These are phyloP conservation scores for Aspergillus wentii DNA, from an alignment of 495 filamentous ascomycete species.

Conservation along the genomic window DNA sequence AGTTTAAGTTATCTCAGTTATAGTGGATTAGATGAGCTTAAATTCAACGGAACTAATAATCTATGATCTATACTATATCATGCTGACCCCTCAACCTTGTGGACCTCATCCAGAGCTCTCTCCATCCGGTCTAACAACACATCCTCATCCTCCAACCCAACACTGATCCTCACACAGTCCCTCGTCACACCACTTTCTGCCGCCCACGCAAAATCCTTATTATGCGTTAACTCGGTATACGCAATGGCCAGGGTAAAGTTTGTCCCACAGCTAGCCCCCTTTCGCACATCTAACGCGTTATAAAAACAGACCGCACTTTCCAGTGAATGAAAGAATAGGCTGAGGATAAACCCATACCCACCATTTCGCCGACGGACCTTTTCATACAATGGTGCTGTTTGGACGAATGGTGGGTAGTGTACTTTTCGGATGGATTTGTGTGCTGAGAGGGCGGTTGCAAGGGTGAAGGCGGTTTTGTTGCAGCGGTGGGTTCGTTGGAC, in stretches of 20 bases:
- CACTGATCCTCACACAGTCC: constrained; percentile 12
- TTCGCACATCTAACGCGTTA: constrained; percentile 8
- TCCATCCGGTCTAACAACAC: no score
- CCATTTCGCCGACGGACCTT: constrained; percentile 2
- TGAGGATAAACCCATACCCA: constrained; percentile 1
- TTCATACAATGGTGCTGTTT: constrained; percentile 6
- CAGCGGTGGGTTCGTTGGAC: constrained; percentile 3
- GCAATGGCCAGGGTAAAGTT: constrained; percentile 13
- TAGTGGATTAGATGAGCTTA: no score
- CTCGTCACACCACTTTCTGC: constrained; percentile 7
- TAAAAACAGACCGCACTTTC: constrained; percentile 9
- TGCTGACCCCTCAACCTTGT: no score
- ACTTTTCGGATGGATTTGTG: constrained; percentile 5
- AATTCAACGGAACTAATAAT: no score
- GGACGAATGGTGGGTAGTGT: constrained; percentile 6
- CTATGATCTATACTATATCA: no score
- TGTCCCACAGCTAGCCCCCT: constrained; percentile 15
- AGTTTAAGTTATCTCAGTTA: no score
- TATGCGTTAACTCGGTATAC: constrained; percentile 7
- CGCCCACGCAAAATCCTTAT: constrained; percentile 2
- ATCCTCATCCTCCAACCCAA: constrained; percentile 8
- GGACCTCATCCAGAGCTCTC: no score
- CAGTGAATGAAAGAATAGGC: background rate
- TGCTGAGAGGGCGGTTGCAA: constrained; percentile 3
- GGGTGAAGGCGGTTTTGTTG: constrained; percentile 6